A percentile compares a stretch with the other conserved stretches of the same genome.
Conservation (phyloP, 2,329 filamentous ascomycete genomes). For the Fusarium phyllophilum region DNA sequence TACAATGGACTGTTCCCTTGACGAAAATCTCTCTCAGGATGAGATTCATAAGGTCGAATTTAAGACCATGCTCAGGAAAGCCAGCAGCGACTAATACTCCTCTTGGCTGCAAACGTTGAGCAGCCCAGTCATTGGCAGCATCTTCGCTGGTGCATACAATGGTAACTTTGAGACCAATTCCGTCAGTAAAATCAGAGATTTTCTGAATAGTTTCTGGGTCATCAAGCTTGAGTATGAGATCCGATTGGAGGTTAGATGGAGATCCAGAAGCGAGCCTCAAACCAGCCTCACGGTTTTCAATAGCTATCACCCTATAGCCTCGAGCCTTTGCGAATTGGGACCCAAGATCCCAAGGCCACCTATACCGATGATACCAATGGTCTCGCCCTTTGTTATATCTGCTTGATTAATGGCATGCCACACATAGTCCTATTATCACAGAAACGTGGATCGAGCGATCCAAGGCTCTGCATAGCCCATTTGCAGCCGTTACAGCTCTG, state of each 20-base stretch:
- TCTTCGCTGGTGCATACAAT: conserved; percentile 27
- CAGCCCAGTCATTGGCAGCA: conserved; percentile 31
- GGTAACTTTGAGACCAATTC: conserved; percentile 20
- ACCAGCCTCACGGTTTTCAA: conserved; percentile 38
- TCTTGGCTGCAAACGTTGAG: conserved; percentile 24
- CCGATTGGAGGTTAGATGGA: conserved; percentile 25
- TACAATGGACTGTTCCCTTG: conserved; percentile 27
- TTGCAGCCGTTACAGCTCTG: conserved; percentile 26
- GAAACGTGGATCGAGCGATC: conserved; percentile 28
- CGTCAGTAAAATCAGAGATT: conserved; percentile 28
- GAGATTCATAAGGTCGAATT: conserved; percentile 33
- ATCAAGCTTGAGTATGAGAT: conserved; percentile 22
- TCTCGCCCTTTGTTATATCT: background rate
- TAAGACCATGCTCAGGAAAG: conserved; percentile 27
- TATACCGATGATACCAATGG: conserved; percentile 34
- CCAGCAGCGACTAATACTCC: conserved; percentile 24
- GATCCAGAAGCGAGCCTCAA: conserved; percentile 30
- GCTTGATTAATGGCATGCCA: conserved; percentile 28
- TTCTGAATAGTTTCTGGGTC: conserved; percentile 10
- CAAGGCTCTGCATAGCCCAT: conserved; percentile 15
- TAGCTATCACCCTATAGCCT: conserved; percentile 42
- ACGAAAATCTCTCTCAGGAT: conserved; percentile 23
- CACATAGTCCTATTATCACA: conserved; percentile 34
- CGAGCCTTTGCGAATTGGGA: conserved; percentile 42
- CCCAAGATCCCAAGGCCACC: conserved; percentile 43